A percentile compares a stretch with the other conserved stretches of the same genome.
These are phyloP conservation scores for Keqinozyma sinolaborantium DNA, from an alignment of 1,139 yeast species.

Conservation along the genomic window DNA sequence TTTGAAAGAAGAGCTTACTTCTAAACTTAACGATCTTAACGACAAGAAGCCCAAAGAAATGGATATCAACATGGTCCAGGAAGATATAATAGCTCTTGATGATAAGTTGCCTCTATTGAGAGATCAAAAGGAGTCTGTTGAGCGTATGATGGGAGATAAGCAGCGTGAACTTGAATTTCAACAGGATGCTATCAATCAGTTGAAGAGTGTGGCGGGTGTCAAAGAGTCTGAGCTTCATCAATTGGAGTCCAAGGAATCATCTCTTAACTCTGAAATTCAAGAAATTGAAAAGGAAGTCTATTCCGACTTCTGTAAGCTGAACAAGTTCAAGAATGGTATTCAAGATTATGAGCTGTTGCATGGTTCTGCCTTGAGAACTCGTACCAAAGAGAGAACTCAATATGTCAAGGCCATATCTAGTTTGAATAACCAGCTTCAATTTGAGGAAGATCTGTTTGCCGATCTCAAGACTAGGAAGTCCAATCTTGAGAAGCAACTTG, in stretches of 20 bases:
- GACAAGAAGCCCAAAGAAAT: slow-evolving; percentile 51
- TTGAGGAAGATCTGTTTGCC: slow-evolving; percentile 56
- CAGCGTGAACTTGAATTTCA: slow-evolving; percentile 56
- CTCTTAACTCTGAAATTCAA: slow-evolving; percentile 25
- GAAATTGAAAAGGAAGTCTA: slow-evolving; percentile 45
- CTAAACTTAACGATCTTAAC: slow-evolving; percentile 50
- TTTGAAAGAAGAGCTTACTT: slow-evolving; percentile 57
- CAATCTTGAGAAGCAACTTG: slow-evolving; percentile 29
- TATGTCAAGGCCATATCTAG: slow-evolving; percentile 59
- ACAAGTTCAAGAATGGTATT: slow-evolving; percentile 51
- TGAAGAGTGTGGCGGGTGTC: slow-evolving; percentile 15
- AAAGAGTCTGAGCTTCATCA: slow-evolving; percentile 23
- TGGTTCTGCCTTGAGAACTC: slow-evolving; percentile 57
- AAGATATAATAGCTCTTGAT: slow-evolving; percentile 54
- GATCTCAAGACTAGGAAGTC: slow-evolving; percentile 47
- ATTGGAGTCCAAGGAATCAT: slow-evolving; percentile 24
- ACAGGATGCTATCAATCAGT: slow-evolving; percentile 15
- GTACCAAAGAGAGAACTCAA: slow-evolving; percentile 63
- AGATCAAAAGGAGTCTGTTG: slow-evolving; percentile 45
- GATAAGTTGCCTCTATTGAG: slow-evolving; percentile 50
- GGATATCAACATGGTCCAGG: slow-evolving; percentile 53
- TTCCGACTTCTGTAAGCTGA: slow-evolving; percentile 47
- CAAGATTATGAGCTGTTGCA: slow-evolving; percentile 67
- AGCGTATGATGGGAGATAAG: slow-evolving; percentile 52
- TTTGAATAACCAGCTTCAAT: slow-evolving; percentile 56